Evolutionary conservation across 495 filamentous ascomycete genomes (phyloP), one percentile per base, ranked within the genome.

Genomic region (Penicillium argentinense): DNA sequence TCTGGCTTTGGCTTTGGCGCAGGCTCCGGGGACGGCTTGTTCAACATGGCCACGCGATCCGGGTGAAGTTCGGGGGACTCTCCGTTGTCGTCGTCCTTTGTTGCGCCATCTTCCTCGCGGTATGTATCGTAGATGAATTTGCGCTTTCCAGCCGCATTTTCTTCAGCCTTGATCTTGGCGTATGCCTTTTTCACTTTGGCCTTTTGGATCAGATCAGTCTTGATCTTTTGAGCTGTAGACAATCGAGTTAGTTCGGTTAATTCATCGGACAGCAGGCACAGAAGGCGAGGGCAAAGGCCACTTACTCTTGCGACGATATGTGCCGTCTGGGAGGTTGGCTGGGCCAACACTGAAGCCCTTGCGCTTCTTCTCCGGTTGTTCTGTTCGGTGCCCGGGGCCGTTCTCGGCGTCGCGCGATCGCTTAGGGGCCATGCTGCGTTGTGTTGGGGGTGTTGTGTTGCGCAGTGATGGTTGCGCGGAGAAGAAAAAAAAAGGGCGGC

Each of bases 161-260:
- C 79, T 44, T 76, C 73, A 30, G 81, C 81, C 63, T 91, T 89
- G 45, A 96, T 70, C 67, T 96, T 98, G 55, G 84, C 87, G 64
- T 96, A 97, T 32, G 87, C 77, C 67, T 95, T 96, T 67, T 91
- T 96, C 37, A 96, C 77, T 67, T 96, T 96, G 55, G 92, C 91
- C 67, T 91, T 95, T 62, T 88, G 80, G 63, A 98, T 96, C 38
- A 98, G 74, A 51, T 88, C 80, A 44, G 84, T 76, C 65, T 97
- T 97, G 58, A 97, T 93, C 68, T 95, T 96, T 72, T 89, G 82
- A 37, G 87, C 92, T 97, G 54, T 48, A 16, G 39, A 18, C 25
- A 53, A 48, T 38, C 50, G 33, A 21, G 26, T 42, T 42, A 36
- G 42, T 7, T 33, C 30, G 25, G 18, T 16, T 2, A 24, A 48